Percentiles rank a stretch among this genome's conserved stretches.
phyloP scores from a whole-genome alignment of 257 asterid genomes.

The Coffea canephora region DNA sequence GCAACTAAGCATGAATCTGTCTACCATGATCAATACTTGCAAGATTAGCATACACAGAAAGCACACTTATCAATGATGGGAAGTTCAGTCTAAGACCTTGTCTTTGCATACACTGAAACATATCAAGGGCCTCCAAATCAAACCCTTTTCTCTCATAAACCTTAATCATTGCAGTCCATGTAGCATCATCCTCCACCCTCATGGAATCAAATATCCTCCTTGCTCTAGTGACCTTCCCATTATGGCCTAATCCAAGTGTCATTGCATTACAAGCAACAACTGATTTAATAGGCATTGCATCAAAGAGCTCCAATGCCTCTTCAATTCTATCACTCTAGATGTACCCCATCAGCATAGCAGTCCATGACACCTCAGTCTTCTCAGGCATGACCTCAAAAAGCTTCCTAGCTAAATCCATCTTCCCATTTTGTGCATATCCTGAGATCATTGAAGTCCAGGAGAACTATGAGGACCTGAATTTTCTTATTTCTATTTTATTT shows the following conservation, averaged over 20 bases:
- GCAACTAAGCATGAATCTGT: slow-evolving; percentile 55
- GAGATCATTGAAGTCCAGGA: slow-evolving; percentile 81
- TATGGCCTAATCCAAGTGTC: slow-evolving; percentile 51
- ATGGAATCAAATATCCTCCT: slow-evolving; percentile 52
- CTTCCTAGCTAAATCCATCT: slow-evolving; percentile 65
- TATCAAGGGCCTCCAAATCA: slow-evolving; percentile 55
- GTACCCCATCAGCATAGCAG: slow-evolving; percentile 65
- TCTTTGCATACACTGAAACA: slow-evolving; percentile 56
- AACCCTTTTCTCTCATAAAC: slow-evolving; percentile 59
- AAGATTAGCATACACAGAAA: slow-evolving; percentile 70
- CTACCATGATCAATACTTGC: slow-evolving; percentile 62
- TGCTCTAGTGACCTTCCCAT: slow-evolving; percentile 47
- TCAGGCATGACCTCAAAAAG: slow-evolving; percentile 86
- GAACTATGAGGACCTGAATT: slow-evolving; percentile 8
- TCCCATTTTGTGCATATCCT: slow-evolving; percentile 62
- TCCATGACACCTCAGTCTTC: slow-evolving; percentile 77
- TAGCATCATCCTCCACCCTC: slow-evolving; percentile 53
- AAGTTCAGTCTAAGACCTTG: slow-evolving; percentile 51
- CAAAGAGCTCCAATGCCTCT: slow-evolving; percentile 60
- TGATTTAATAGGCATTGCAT: slow-evolving; percentile 51
- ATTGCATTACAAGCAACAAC: slow-evolving; percentile 59
- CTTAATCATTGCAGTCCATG: slow-evolving; percentile 76
- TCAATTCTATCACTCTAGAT: slow-evolving; percentile 52
- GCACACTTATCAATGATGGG: slow-evolving; percentile 57
- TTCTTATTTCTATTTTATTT: too few species aligned